Percentiles rank a stretch among this genome's conserved stretches.
Evolutionary conservation across 805 yeast species (phyloP).

Genomic region (Nakazawaea ishiwadae): DNA sequence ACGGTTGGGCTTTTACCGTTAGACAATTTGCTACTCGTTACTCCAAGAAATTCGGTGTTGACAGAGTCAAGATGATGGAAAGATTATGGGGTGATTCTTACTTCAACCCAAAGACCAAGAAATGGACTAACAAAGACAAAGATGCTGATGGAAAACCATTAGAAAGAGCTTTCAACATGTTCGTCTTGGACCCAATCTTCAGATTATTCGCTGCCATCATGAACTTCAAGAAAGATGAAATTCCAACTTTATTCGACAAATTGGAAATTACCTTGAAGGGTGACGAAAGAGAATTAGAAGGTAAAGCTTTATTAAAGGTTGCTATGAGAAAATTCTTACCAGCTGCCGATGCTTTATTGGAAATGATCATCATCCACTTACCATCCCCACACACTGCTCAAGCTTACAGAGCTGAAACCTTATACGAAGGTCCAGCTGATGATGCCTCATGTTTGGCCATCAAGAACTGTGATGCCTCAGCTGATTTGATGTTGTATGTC

Average conservation of each 20-base stretch:
- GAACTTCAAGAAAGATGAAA: constrained; percentile 99
- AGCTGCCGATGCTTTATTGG: constrained; percentile 99
- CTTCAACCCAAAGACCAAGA: constrained; percentile 99
- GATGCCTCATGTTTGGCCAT: constrained; percentile 89
- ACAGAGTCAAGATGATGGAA: constrained; percentile 96
- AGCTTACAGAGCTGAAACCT: constrained; percentile 97
- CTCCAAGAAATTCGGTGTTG: constrained; percentile 99
- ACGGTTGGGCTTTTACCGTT: constrained; percentile 99
- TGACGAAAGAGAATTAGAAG: constrained; percentile 98
- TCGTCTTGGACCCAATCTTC: constrained; percentile 98
- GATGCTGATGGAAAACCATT: constrained; percentile 93
- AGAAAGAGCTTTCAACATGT: constrained; percentile 99
- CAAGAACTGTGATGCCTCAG: constrained; percentile 97
- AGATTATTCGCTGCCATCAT: constrained; percentile 94
- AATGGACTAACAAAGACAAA: constrained; percentile 95
- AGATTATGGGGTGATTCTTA: constrained; percentile 99
- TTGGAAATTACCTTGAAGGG: constrained; percentile 90
- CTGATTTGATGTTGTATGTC: constrained; percentile 97
- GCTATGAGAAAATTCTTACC: constrained; percentile 99
- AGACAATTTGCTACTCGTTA: constrained; percentile 98
- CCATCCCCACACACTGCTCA: constrained; percentile 99
- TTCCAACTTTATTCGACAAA: constrained; percentile 85
- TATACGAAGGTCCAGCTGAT: constrained; percentile 97
- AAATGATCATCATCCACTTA: constrained; percentile 96
- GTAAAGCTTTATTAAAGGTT: constrained; percentile 96